Percentiles rank a stretch among this genome's conserved stretches.
These are phyloP conservation scores for Tuber indicum DNA, from an alignment of 495 filamentous ascomycete species.

Conservation along the genomic window DNA sequence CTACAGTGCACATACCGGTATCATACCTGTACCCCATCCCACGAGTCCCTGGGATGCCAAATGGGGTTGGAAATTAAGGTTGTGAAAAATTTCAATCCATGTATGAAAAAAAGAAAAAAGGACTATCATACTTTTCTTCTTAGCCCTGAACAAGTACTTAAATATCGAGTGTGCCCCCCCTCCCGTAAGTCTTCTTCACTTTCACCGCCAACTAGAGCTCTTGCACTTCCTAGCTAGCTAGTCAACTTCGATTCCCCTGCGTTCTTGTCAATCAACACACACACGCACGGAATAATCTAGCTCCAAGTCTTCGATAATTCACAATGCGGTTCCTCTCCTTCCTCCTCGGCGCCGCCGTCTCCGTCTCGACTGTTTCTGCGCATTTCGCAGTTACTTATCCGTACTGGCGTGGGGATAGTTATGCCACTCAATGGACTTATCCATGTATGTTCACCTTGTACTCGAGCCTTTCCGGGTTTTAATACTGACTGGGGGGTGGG, in stretches of 20 bases:
- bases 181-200: neutral
- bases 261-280: neutral
- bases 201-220: neutral
- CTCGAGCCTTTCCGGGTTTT: neutral
- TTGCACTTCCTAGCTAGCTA: neutral
- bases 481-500: neutral
- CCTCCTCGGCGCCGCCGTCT: conserved; percentile 41
- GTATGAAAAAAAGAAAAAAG: neutral
- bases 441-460: conserved; percentile 49
- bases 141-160: conserved; percentile 9
- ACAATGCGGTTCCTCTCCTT: conserved; percentile 27
- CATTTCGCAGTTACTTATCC: conserved; percentile 58
- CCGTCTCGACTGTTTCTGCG: conserved; percentile 48
- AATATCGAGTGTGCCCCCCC: conserved; percentile 18
- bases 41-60: conserved; percentile 1
- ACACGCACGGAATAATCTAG: neutral
- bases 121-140: neutral
- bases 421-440: conserved; percentile 52
- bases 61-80: neutral
- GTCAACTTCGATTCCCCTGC: conserved; percentile 1
- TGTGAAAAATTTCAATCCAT: neutral
- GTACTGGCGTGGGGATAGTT: conserved; percentile 52
- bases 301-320: neutral
- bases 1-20: neutral
- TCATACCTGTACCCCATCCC: neutral